Percentiles rank a stretch among this genome's conserved stretches.
Conservation (phyloP, 2,329 filamentous ascomycete genomes). For the Rutstroemia sp. region DNA sequence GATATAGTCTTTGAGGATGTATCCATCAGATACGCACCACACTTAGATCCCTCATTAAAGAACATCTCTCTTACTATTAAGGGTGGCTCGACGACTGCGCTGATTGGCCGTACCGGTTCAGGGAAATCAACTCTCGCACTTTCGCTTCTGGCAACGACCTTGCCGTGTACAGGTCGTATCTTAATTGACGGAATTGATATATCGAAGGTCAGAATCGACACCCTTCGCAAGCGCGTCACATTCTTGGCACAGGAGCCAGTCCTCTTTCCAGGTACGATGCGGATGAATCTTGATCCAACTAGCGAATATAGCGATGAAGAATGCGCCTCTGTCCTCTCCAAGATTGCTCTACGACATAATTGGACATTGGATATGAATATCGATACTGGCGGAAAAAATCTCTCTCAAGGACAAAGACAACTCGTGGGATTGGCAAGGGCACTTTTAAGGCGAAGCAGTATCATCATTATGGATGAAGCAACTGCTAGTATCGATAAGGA, state of each 20-base stretch:
- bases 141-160: conserved; percentile 49
- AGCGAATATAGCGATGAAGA: conserved; percentile 47
- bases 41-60: conserved; percentile 65
- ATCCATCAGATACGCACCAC: conserved; percentile 71
- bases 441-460: conserved; percentile 50
- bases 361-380: conserved; percentile 50
- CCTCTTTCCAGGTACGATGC: conserved; percentile 54
- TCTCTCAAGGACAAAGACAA: conserved; percentile 59
- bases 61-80: conserved; percentile 68
- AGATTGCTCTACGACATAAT: conserved; percentile 46
- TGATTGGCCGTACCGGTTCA: conserved; percentile 74
- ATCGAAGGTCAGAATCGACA: conserved; percentile 48
- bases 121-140: conserved; percentile 74
- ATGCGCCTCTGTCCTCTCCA: conserved; percentile 44
- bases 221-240: conserved; percentile 53
- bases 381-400: conserved; percentile 53
- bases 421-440: conserved; percentile 58
- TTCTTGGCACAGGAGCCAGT: conserved; percentile 63
- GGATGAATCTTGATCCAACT: conserved; percentile 55
- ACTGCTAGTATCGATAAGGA: conserved; percentile 58
- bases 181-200: conserved; percentile 55
- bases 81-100: conserved; percentile 68
- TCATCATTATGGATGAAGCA: conserved; percentile 60
- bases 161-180: conserved; percentile 48
- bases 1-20: conserved; percentile 71